These are phyloP conservation scores for Pichia cabralensis DNA, from an alignment of 805 yeast species.

Conservation along the genomic window DNA sequence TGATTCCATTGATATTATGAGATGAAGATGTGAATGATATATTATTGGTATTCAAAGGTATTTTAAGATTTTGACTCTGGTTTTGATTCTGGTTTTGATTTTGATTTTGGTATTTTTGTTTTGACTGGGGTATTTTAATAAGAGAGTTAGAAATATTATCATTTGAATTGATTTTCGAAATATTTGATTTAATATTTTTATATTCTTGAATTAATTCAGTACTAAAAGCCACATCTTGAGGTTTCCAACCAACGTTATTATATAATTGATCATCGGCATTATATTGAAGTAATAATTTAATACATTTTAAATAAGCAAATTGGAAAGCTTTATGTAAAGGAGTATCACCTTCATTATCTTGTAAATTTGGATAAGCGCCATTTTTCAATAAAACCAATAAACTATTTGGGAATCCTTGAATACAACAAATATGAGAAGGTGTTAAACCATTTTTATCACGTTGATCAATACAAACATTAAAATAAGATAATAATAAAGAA, in stretches of 20 bases:
- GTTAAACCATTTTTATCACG: conserved; percentile 41
- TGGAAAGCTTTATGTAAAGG: conserved; percentile 79
- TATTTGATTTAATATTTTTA: conserved; percentile 19
- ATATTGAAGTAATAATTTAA: conserved; percentile 40
- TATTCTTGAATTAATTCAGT: conserved; percentile 39
- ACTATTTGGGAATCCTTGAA: conserved; percentile 51
- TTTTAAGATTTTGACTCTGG: too few relatives aligned
- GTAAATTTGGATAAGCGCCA: conserved; percentile 67
- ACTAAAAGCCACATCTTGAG: conserved; percentile 49
- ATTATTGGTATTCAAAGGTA: too few relatives aligned
- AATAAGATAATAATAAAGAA: conserved; percentile 62
- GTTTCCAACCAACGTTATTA: conserved; percentile 57
- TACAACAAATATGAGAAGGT: conserved; percentile 62
- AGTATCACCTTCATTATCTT: conserved; percentile 69
- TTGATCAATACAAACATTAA: conserved; percentile 36
- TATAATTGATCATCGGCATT: conserved; percentile 37
- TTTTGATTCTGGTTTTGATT: too few relatives aligned
- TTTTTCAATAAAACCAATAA: conserved; percentile 54
- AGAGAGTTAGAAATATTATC: background rate
- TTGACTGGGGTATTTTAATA: conserved; percentile 2
- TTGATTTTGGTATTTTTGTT: too few relatives aligned
- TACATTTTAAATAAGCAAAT: conserved; percentile 50
- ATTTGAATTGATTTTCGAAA: conserved; percentile 15
- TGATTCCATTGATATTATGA: too few relatives aligned
- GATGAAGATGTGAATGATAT: too few relatives aligned